Base-by-base conservation (phyloP, 139 green algal species). In the Dunaliella sp. region DNA sequence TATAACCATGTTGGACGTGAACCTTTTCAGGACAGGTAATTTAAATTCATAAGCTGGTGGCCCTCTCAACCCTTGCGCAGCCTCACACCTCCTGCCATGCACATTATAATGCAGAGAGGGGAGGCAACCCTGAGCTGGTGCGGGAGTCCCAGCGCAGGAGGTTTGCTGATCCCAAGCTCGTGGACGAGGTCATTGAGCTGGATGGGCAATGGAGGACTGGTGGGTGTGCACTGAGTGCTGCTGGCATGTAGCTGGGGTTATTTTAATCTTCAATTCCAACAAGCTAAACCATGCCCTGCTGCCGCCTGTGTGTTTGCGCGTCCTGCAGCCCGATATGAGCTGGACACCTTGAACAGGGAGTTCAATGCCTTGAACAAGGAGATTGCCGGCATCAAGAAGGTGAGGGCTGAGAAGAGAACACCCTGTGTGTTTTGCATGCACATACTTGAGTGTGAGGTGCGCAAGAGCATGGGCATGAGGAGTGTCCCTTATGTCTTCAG, bases 311-410 rank as follows among this genome's bases (percentile, higher is more conserved):
- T 78, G 28, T 22, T 33, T 38, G 77, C 38, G 25, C 81, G 32
- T 2, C 74, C 83, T 32, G 87, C 92, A 98, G 96, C 93, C 1
- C 92, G 91, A 25, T 96, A 91, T 84, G 30, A 95, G 38, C 88
- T 98, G 74, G 97, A 99, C 36, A 88, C 91, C 16, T 75, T 96
- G 1, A 97, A 98, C 75, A 96, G 93, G 86, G 94, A 99, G 34
- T 98, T 98, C 90, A 99, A 99, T 90, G 93, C 93, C 0, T 75
- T 98, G 1, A 98, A 96, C 91, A 98, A 98, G 88, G 90, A 98
- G 86, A 97, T 98, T 77, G 95, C 86, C 0, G 84, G 90, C 81
- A 86, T 96, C 32, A 88, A 91, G 16, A 97, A 97, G 94, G 95
- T 95, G 74, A 57, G 78, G 32, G n/a, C n/a, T n/a, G n/a, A n/a